Conservation (phyloP, 1,284 basidiomycete genomes). For the Trichosporon coremiiforme region DNA sequence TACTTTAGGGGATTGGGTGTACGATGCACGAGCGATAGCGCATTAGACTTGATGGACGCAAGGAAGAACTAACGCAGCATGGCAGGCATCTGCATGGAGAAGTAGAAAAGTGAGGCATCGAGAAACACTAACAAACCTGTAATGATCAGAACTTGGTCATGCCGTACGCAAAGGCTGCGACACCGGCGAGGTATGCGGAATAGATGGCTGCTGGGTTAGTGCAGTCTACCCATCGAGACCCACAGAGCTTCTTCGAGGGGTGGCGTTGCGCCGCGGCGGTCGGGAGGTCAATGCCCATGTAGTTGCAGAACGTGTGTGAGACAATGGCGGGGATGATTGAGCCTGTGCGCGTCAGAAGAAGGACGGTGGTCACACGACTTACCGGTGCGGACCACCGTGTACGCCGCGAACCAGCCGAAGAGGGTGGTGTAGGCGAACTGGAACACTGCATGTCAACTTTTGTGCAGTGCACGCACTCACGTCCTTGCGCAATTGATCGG, state of each 20-base stretch:
- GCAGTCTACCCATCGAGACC: conserved; percentile 20
- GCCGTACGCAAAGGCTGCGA: conserved; percentile 46
- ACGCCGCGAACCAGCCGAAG: conserved; percentile 87
- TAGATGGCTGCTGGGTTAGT: conserved; percentile 36
- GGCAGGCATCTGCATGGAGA: not conserved
- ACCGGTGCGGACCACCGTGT: conserved; percentile 79
- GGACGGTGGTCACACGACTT: conserved; percentile 42
- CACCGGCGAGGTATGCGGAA: conserved; percentile 47
- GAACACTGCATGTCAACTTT: conserved; percentile 63
- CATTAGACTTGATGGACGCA: conserved; percentile 1
- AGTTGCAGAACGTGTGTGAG: conserved; percentile 88
- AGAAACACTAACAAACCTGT: not conserved
- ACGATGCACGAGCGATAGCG: conserved; percentile 36
- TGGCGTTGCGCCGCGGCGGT: conserved; percentile 41
- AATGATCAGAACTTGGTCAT: conserved; percentile 24
- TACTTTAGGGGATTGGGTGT: conserved; percentile 33
- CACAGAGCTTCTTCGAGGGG: conserved; percentile 40
- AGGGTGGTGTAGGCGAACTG: conserved; percentile 86
- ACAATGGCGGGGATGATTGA: conserved; percentile 62
- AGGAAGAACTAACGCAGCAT: not conserved
- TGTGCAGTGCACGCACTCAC: conserved; percentile 60
- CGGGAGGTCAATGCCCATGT: conserved; percentile 69
- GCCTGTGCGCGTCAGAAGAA: conserved; percentile 34
- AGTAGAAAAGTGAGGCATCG: not conserved
- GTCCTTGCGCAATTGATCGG: conserved; percentile 63